phyloP scores from a whole-genome alignment of 1,139 yeast genomes.

The Suhomyces guaymorum region DNA sequence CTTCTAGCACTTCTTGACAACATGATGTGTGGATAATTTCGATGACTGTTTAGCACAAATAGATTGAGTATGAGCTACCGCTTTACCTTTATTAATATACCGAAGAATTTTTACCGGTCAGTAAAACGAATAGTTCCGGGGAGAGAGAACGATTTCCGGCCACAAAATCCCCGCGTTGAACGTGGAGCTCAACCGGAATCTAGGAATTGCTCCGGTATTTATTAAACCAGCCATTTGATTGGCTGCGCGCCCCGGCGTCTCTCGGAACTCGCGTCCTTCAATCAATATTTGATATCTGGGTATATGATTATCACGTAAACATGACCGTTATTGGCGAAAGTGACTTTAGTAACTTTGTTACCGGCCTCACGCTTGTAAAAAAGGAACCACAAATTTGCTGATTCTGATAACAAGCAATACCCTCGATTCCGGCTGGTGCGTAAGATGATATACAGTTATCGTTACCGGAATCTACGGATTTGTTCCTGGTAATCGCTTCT shows the following conservation, averaged over 20 bases:
- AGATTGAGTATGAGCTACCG: conserved; percentile 1
- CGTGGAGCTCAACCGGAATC: conserved; percentile 7
- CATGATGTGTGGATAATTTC: conserved; percentile 11
- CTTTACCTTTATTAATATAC: conserved; percentile 1
- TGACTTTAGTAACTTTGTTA: too few relatives aligned
- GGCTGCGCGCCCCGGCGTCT: conserved; percentile 12
- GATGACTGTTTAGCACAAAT: conserved; percentile 1
- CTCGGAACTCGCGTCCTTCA: conserved; percentile 6
- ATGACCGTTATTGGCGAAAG: too few relatives aligned
- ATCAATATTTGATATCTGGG: neutral
- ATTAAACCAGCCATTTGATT: conserved; percentile 9
- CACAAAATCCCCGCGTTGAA: conserved; percentile 9
- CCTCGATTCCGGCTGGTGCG: too few relatives aligned
- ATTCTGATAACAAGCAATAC: too few relatives aligned
- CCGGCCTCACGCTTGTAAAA: too few relatives aligned
- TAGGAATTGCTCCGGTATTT: conserved; percentile 9
- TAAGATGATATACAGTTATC: too few relatives aligned
- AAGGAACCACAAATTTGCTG: too few relatives aligned
- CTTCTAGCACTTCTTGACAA: conserved; percentile 20
- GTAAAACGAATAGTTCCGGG: conserved; percentile 4
- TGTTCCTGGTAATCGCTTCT: too few relatives aligned
- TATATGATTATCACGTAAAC: too few relatives aligned
- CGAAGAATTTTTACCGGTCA: conserved; percentile 11
- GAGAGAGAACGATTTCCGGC: conserved; percentile 2
- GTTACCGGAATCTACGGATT: too few relatives aligned